Percentiles rank a stretch among this genome's conserved stretches.
phyloP scores from a whole-genome alignment of 352 stramenopile genomes.

The Nothophytophthora sp. region DNA sequence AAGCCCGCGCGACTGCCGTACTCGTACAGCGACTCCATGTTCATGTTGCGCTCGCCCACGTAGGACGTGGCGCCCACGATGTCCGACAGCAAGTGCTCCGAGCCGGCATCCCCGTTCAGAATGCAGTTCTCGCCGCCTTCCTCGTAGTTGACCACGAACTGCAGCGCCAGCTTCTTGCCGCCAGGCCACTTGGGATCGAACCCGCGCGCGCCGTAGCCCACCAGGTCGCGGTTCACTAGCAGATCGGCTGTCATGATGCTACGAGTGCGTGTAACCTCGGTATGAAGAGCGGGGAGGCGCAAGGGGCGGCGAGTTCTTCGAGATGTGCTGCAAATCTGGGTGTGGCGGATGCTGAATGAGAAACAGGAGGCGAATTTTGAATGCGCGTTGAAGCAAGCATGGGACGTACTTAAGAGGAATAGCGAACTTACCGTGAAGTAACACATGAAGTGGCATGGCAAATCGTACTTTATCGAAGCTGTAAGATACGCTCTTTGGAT shows the following conservation, averaged over 20 bases:
- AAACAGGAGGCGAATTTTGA: too few relatives aligned
- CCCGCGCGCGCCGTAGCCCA: conserved; percentile 84
- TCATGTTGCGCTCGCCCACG: conserved; percentile 78
- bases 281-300: too few relatives aligned
- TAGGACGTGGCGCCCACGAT: conserved; percentile 88
- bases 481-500: conserved; percentile 17
- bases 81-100: conserved; percentile 93
- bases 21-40: conserved; percentile 97
- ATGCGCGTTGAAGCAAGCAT: not conserved
- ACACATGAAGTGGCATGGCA: too few relatives aligned
- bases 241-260: conserved; percentile 2
- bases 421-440: too few relatives aligned
- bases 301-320: not conserved
- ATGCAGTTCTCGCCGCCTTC: conserved; percentile 95
- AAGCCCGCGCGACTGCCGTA: conserved; percentile 95
- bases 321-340: too few relatives aligned
- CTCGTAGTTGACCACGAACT: conserved; percentile 98
- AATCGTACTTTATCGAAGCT: not conserved
- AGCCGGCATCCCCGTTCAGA: conserved; percentile 88
- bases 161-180: conserved; percentile 86
- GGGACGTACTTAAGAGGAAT: not conserved
- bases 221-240: conserved; percentile 60
- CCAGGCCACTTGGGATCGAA: conserved; percentile 83
- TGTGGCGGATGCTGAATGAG: not conserved
- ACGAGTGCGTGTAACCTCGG: too few relatives aligned